Evolutionary conservation across 495 filamentous ascomycete genomes (phyloP).

Genomic region (Eremomyces bilateralis): DNA sequence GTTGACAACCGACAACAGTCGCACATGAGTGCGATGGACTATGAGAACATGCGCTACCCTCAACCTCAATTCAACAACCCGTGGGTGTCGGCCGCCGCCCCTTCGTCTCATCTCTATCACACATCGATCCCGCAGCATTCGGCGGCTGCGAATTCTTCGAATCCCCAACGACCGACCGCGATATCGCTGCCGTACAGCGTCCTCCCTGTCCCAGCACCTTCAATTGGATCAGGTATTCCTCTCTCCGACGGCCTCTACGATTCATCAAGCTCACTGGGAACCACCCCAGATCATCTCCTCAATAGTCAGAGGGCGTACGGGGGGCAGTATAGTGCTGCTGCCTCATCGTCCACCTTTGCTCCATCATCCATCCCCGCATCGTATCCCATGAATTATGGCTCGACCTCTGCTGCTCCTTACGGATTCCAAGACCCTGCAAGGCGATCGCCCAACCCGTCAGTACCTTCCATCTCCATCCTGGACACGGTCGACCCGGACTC

Average conservation of each 20-base stretch:
- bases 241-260: constrained; percentile 42
- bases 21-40: constrained; percentile 51
- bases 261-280: constrained; percentile 47
- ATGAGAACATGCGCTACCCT: constrained; percentile 56
- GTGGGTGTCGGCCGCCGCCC: constrained; percentile 45
- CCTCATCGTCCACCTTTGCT: constrained; percentile 45
- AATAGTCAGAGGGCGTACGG: constrained; percentile 21
- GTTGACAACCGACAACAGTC: constrained; percentile 63
- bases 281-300: constrained; percentile 47
- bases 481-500: constrained; percentile 23
- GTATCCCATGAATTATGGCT: constrained; percentile 37
- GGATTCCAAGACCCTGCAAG: constrained; percentile 38
- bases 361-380: constrained; percentile 41
- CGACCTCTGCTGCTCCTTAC: constrained; percentile 35
- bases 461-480: constrained; percentile 31
- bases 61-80: constrained; percentile 84
- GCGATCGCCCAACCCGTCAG: constrained; percentile 81
- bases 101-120: constrained; percentile 32
- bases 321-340: constrained; percentile 21
- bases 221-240: constrained; percentile 45
- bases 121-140: constrained; percentile 36
- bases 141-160: constrained; percentile 29
- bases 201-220: constrained; percentile 47
- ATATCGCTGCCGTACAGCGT: constrained; percentile 55
- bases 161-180: constrained; percentile 33